These are phyloP conservation scores for Rosa hybrid DNA, from an alignment of 331 rosid species.

Conservation along the genomic window DNA sequence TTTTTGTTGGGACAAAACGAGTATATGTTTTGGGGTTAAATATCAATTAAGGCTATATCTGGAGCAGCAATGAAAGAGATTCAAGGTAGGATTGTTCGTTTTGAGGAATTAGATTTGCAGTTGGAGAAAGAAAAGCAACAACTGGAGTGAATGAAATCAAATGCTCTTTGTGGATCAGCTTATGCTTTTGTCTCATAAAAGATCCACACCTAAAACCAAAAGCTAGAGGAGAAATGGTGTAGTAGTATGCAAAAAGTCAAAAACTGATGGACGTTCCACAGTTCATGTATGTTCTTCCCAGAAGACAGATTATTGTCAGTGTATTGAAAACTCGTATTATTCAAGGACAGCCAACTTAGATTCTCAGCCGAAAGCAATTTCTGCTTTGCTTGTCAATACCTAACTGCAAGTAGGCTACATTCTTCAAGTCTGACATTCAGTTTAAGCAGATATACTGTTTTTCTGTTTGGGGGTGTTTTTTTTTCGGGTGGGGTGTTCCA, in stretches of 20 bases:
- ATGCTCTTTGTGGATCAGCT: slow-evolving; percentile 77
- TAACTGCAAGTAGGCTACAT: not conserved
- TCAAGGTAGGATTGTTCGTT: slow-evolving; percentile 54
- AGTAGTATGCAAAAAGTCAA: slow-evolving; percentile 31
- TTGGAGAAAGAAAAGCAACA: slow-evolving; percentile 73
- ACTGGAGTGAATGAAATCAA: slow-evolving; percentile 65
- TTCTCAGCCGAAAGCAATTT: not conserved
- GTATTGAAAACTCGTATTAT: not conserved
- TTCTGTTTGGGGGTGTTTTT: too few species aligned
- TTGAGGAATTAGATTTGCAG: slow-evolving; percentile 70
- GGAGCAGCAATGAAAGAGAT: slow-evolving; percentile 58
- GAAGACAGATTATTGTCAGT: not conserved
- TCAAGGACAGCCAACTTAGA: not conserved
- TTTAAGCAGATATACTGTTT: not conserved
- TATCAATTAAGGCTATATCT: too few species aligned
- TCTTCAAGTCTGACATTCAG: not conserved
- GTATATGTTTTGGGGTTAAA: too few species aligned
- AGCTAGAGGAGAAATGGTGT: slow-evolving; percentile 23
- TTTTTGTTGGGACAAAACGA: too few species aligned
- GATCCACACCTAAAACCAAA: slow-evolving; percentile 31
- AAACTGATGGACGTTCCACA: slow-evolving; percentile 21
- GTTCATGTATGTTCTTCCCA: not conserved
- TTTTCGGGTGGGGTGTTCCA: too few species aligned
- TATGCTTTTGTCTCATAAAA: slow-evolving; percentile 48
- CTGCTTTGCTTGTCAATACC: not conserved